Conservation (phyloP, 2,329 filamentous ascomycete genomes). For the Fonsecaea nubica region DNA sequence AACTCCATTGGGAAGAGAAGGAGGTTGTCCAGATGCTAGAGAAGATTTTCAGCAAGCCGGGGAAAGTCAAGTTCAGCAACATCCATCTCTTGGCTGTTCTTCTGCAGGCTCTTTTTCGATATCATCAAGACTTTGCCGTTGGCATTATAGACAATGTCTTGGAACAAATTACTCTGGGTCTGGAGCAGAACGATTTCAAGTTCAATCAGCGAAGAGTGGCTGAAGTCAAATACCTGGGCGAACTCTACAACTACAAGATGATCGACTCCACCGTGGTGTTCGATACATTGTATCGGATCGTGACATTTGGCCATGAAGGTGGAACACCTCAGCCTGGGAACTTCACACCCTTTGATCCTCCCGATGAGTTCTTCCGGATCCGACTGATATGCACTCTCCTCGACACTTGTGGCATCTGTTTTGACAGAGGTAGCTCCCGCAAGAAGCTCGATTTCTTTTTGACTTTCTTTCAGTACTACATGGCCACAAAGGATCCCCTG, state of each 20-base stretch:
- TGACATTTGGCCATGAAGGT: slow-evolving; percentile 86
- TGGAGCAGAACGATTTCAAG: slow-evolving; percentile 97
- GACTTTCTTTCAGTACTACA: slow-evolving; percentile 93
- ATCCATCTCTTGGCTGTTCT: slow-evolving; percentile 92
- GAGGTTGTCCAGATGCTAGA: slow-evolving; percentile 81
- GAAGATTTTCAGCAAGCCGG: slow-evolving; percentile 94
- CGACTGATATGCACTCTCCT: slow-evolving; percentile 86
- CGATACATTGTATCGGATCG: slow-evolving; percentile 90
- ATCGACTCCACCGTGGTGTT: slow-evolving; percentile 95
- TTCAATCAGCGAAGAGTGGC: slow-evolving; percentile 94
- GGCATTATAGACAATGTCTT: slow-evolving; percentile 90
- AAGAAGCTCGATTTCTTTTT: slow-evolving; percentile 99
- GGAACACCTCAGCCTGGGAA: slow-evolving; percentile 81
- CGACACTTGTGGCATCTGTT: slow-evolving; percentile 95
- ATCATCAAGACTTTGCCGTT: slow-evolving; percentile 89
- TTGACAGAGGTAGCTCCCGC: slow-evolving; percentile 88
- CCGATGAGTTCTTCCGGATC: slow-evolving; percentile 95
- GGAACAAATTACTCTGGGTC: slow-evolving; percentile 83
- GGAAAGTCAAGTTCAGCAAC: slow-evolving; percentile 97
- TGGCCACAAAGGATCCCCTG: slow-evolving; percentile 83
- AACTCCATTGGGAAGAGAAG: slow-evolving; percentile 95
- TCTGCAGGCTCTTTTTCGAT: slow-evolving; percentile 84
- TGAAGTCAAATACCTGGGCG: slow-evolving; percentile 93
- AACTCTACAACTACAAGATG: slow-evolving; percentile 97
- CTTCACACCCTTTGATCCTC: slow-evolving; percentile 78